Conservation (phyloP, 2,329 filamentous ascomycete genomes). For the Gremmenia infestans region DNA sequence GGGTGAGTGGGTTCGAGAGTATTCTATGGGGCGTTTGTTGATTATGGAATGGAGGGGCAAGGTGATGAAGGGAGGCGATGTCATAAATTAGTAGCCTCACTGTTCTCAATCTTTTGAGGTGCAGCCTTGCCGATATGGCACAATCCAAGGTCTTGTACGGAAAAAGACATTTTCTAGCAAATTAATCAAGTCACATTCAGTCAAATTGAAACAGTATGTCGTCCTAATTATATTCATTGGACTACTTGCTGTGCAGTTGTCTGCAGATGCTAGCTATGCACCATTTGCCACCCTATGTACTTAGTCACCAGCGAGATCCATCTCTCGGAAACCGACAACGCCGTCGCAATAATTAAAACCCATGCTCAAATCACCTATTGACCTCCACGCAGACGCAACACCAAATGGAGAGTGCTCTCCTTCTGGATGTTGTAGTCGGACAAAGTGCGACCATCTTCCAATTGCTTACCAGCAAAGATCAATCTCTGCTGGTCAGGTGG, state of each 20-base stretch:
- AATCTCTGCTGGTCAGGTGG: constrained; percentile 66
- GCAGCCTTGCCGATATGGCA: not conserved
- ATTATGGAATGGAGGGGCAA: no score
- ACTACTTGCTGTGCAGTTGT: not conserved
- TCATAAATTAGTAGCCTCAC: no score
- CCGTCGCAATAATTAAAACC: constrained; percentile 16
- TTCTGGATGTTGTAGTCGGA: constrained; percentile 85
- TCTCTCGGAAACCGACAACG: constrained; percentile 15
- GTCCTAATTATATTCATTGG: constrained; percentile 6
- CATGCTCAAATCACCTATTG: constrained; percentile 34
- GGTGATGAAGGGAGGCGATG: no score
- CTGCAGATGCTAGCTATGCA: not conserved
- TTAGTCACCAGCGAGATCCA: constrained; percentile 7
- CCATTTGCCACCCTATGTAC: constrained; percentile 10
- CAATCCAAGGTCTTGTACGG: not conserved
- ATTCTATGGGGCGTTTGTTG: no score
- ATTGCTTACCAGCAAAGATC: constrained; percentile 66
- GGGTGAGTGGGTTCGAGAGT: not conserved
- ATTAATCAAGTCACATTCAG: not conserved
- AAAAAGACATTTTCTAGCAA: not conserved
- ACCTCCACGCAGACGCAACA: constrained; percentile 66
- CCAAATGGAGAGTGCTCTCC: constrained; percentile 66
- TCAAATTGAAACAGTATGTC: not conserved
- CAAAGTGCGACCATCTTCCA: constrained; percentile 71
- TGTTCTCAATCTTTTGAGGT: not conserved